Evolutionary conservation across 2,329 filamentous ascomycete genomes (phyloP).

Genomic region (Chrysosphaeria jannelii): DNA sequence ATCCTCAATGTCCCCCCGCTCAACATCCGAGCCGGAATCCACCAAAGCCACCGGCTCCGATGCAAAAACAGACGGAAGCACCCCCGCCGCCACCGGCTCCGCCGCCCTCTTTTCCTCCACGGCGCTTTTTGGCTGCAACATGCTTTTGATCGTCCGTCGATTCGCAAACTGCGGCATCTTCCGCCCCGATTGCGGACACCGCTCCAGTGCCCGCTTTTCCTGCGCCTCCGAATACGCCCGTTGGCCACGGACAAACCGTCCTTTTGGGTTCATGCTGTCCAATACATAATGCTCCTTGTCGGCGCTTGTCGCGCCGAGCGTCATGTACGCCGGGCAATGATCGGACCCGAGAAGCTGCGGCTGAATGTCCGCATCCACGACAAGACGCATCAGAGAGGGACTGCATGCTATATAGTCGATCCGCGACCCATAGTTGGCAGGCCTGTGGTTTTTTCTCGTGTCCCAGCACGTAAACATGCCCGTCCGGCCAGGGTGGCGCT

Average conservation of each 20-base stretch:
- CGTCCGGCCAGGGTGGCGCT: constrained; percentile 45
- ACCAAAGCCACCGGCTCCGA: too few species aligned
- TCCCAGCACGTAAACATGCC: constrained; percentile 99
- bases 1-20: too few species aligned
- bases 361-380: constrained; percentile 48
- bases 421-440: constrained; percentile 69
- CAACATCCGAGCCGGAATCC: too few species aligned
- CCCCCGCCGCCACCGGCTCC: too few species aligned
- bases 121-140: constrained; percentile 26
- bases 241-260: constrained; percentile 34
- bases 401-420: constrained; percentile 88
- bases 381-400: constrained; percentile 40
- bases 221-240: background rate
- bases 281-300: constrained; percentile 29
- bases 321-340: constrained; percentile 76
- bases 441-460: constrained; percentile 78
- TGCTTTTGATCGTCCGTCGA: constrained; percentile 64
- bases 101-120: background rate
- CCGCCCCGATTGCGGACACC: constrained; percentile 45
- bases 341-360: constrained; percentile 85
- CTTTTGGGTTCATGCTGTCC: constrained; percentile 52
- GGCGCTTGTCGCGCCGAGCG: too few species aligned
- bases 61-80: too few species aligned
- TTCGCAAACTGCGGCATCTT: constrained; percentile 70
- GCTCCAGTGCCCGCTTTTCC: constrained; percentile 8